Evolutionary conservation across 2,329 filamentous ascomycete genomes (phyloP).

Genomic region (Arachnomyces sp.): DNA sequence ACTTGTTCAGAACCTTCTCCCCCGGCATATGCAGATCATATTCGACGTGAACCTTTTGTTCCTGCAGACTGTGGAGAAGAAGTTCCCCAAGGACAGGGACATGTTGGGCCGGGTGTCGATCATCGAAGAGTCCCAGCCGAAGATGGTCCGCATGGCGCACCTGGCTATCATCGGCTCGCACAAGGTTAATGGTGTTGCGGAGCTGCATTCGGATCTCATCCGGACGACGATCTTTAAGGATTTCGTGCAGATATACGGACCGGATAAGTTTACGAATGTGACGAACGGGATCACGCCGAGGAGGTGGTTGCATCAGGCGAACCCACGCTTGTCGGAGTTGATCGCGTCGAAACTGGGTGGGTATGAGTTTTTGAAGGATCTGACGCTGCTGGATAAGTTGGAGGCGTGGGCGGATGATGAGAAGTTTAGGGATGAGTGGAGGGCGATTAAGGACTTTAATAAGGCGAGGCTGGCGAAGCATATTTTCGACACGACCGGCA

Average conservation of each 20-base stretch:
- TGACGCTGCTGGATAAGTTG: slow-evolving; percentile 77
- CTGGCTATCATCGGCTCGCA: too few species aligned
- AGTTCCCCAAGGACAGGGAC: slow-evolving; percentile 82
- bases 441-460: slow-evolving; percentile 93
- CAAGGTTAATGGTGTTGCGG: slow-evolving; percentile 97
- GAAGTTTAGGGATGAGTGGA: slow-evolving; percentile 87
- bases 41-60: slow-evolving; percentile 97
- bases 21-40: slow-evolving; percentile 91
- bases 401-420: slow-evolving; percentile 80
- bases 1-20: slow-evolving; percentile 83
- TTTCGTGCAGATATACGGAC: slow-evolving; percentile 89
- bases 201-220: slow-evolving; percentile 95
- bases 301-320: slow-evolving; percentile 95
- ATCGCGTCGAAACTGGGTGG: slow-evolving; percentile 85
- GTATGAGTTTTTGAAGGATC: slow-evolving; percentile 78
- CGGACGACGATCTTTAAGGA: slow-evolving; percentile 99
- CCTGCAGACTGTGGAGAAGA: slow-evolving; percentile 81
- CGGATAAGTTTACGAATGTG: slow-evolving; percentile 97
- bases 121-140: slow-evolving; percentile 91
- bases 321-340: slow-evolving; percentile 81
- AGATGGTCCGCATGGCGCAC: slow-evolving; percentile 49
- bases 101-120: slow-evolving; percentile 84
- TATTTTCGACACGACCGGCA: slow-evolving; percentile 73
- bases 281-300: slow-evolving; percentile 96
- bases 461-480: slow-evolving; percentile 87